Conservation (phyloP, 2,329 filamentous ascomycete species). For the Anisogramma anomala region DNA sequence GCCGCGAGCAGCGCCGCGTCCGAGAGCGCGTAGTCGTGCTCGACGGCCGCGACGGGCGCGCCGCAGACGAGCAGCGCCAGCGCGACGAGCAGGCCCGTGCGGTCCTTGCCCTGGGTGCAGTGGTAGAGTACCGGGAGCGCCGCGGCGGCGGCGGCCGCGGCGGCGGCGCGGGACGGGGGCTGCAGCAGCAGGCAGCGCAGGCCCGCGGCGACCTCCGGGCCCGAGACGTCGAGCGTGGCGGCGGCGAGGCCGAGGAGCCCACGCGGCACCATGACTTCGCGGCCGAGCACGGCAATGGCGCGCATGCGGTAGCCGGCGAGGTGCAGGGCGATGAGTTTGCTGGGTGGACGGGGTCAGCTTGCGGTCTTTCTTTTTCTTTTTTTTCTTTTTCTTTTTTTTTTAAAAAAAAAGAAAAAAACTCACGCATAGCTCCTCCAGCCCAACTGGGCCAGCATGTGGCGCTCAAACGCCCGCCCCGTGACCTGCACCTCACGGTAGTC, state of each 20-base stretch:
- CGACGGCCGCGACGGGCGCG: slow-evolving; percentile 47
- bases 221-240: slow-evolving; percentile 58
- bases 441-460: slow-evolving; percentile 54
- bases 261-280: slow-evolving; percentile 58
- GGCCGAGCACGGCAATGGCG: slow-evolving; percentile 58
- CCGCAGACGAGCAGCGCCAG: slow-evolving; percentile 54
- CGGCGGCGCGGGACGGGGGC: slow-evolving; percentile 2
- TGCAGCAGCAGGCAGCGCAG: slow-evolving; percentile 16
- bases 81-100: slow-evolving; percentile 61
- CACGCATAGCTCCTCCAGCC: slow-evolving; percentile 56
- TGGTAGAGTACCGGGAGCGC: slow-evolving; percentile 58
- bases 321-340: slow-evolving; percentile 52
- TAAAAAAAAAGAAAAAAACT: slow-evolving; percentile 15
- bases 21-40: slow-evolving; percentile 61
- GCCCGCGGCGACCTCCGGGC: slow-evolving; percentile 40
- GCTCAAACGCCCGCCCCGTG: slow-evolving; percentile 61
- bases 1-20: slow-evolving; percentile 47
- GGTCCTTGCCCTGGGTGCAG: slow-evolving; percentile 84
- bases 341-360: slow-evolving; percentile 18
- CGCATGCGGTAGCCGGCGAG: slow-evolving; percentile 54
- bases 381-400: not conserved
- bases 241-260: slow-evolving; percentile 61
- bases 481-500: slow-evolving; percentile 58
- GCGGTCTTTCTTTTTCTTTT: not conserved
- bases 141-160: slow-evolving; percentile 30